Conservation (phyloP, 2,329 filamentous ascomycete species). For the Trichoderma koningii region DNA sequence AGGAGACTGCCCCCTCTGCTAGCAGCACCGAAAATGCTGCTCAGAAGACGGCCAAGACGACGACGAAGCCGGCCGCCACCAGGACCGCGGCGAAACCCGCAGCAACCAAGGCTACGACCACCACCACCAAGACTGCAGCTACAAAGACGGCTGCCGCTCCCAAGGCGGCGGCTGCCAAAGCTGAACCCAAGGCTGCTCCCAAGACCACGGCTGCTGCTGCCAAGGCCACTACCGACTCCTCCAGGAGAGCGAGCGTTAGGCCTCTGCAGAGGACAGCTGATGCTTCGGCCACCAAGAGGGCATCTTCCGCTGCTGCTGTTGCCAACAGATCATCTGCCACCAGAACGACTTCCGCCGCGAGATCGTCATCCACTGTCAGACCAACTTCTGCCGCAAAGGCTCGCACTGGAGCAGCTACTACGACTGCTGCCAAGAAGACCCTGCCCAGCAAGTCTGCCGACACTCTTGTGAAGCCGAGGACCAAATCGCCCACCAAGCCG, state of each 20-base stretch:
- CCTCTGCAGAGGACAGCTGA: conserved; percentile 33
- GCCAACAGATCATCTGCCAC: conserved; percentile 34
- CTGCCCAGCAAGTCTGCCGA: conserved; percentile 45
- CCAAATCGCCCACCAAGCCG: conserved; percentile 69
- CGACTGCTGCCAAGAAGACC: conserved; percentile 47
- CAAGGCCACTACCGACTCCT: conserved; percentile 34
- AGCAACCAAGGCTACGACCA: background rate
- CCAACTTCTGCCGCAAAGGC: conserved; percentile 31
- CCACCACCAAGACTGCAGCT: conserved; percentile 29
- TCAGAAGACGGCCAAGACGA: conserved; percentile 8
- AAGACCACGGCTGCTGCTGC: conserved; percentile 32
- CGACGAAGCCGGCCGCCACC: conserved; percentile 11
- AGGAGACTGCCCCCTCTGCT: conserved; percentile 1
- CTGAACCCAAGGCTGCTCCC: conserved; percentile 27
- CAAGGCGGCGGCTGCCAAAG: conserved; percentile 16
- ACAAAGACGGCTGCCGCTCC: conserved; percentile 30
- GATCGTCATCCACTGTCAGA: conserved; percentile 35
- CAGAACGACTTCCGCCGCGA: conserved; percentile 35
- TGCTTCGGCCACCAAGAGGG: conserved; percentile 40
- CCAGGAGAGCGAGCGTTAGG: conserved; percentile 38
- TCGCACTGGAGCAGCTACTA: conserved; percentile 39
- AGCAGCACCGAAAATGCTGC: background rate
- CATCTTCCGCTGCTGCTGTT: conserved; percentile 34
- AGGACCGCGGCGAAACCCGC: background rate
- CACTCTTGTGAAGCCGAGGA: conserved; percentile 59